Evolutionary conservation across 768 basidiomycete genomes (phyloP).

Genomic region (Suillus weaverae): DNA sequence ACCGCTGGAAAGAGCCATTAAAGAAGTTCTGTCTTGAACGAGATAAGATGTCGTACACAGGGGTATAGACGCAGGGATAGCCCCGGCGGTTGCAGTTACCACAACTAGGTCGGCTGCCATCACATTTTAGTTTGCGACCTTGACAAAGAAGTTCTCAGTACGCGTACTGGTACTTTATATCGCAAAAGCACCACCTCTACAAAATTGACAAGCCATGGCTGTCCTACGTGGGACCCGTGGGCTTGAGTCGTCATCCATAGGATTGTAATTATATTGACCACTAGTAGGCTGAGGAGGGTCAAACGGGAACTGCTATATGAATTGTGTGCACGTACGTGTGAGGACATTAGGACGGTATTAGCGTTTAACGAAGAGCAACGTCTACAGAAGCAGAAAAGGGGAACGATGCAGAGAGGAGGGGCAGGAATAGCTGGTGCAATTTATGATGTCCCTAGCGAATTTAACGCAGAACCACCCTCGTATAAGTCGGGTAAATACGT

Average conservation of each 20-base stretch:
- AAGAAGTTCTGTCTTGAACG: conserved; percentile 10
- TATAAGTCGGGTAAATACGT: conserved; percentile 31
- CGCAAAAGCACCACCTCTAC: conserved; percentile 49
- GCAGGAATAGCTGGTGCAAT: conserved; percentile 22
- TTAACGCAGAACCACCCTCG: conserved; percentile 27
- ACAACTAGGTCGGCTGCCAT: conserved; percentile 63
- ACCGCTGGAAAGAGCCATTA: conserved; percentile 16
- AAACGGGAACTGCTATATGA: not conserved
- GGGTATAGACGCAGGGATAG: conserved; percentile 57
- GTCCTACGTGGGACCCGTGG: conserved; percentile 45
- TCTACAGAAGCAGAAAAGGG: conserved; percentile 12
- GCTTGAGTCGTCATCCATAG: conserved; percentile 18
- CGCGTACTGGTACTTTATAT: not conserved
- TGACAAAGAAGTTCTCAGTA: conserved; percentile 8
- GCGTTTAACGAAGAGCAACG: conserved; percentile 4
- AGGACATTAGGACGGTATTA: conserved; percentile 21
- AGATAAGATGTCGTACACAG: conserved; percentile 54
- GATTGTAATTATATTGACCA: conserved; percentile 15
- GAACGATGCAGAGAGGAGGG: conserved; percentile 12
- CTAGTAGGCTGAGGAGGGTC: conserved; percentile 5
- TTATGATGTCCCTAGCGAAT: conserved; percentile 25
- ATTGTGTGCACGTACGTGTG: conserved; percentile 19
- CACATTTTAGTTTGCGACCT: conserved; percentile 77
- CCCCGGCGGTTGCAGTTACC: conserved; percentile 63
- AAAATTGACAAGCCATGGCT: conserved; percentile 75